Evolutionary conservation across 1,284 basidiomycete species (phyloP).

Genomic region (Cutaneotrichosporon cyanovorans): DNA sequence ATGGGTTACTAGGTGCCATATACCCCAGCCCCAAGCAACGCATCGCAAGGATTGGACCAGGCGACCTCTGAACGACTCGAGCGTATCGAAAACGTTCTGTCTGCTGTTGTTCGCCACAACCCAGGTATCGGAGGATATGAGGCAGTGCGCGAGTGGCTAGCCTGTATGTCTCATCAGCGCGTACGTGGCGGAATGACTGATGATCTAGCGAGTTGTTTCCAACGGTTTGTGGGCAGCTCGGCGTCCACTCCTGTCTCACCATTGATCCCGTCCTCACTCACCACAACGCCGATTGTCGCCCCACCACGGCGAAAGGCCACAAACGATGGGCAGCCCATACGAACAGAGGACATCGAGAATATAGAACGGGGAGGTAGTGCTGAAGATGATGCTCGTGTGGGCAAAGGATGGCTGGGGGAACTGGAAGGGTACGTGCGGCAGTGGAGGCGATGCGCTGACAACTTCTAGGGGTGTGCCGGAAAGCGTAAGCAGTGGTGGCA

Average conservation of each 20-base stretch:
- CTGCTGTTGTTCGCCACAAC: constrained; percentile 36
- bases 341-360: constrained; percentile 15
- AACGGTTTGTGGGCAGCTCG: constrained; percentile 19
- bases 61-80: constrained; percentile 32
- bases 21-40: constrained; percentile 28
- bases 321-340: constrained; percentile 5
- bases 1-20: constrained; percentile 36
- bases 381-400: constrained; percentile 32
- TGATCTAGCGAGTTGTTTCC: constrained; percentile 20
- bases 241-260: constrained; percentile 25
- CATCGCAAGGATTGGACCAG: constrained; percentile 26
- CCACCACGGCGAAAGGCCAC: constrained; percentile 1
- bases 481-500: constrained; percentile 10
- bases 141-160: constrained; percentile 37
- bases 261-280: constrained; percentile 8
- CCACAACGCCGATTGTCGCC: background rate
- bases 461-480: constrained; percentile 23
- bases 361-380: constrained; percentile 18
- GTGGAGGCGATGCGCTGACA: background rate
- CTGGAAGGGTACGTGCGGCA: constrained; percentile 32
- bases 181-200: too few species aligned
- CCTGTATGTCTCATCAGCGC: constrained; percentile 25
- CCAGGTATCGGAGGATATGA: constrained; percentile 34
- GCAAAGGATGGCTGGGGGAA: constrained; percentile 39
- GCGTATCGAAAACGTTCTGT: constrained; percentile 36